Base-by-base conservation (phyloP, 352 stramenopile species). In the Phytophthora pluvialis region DNA sequence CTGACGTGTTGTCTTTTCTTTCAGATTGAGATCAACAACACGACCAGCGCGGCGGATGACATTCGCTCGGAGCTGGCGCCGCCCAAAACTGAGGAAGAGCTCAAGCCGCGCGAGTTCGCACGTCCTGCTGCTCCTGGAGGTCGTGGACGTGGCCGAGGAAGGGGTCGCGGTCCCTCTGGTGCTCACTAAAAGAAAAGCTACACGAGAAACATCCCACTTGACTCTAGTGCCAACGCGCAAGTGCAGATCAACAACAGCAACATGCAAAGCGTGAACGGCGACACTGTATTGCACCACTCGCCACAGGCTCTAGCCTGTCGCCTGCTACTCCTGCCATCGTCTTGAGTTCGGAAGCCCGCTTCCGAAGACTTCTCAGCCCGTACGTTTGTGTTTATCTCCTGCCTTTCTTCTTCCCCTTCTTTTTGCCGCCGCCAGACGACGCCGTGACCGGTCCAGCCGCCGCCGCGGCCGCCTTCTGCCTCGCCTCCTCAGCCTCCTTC, bases 361-460 rank as follows among this genome's bases (percentile, higher is more conserved):
- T 31, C 2, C 16, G 42, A 13, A 28, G 50, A 11, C 13, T 39
- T 9, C 38, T 47, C 28, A 32, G 10, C 38, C 21, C n/a, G 21
- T 42, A 11, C 12, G 15, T 15, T 35, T 52, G 31, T 38, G 31
- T 67, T 87, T 93, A 95, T 88, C 81, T 90, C 60, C 84, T 81
- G 40, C 85, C 83, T 78, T 95, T 95, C 74, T 95, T 94, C 77
- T 91, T 91, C 50, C 77, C 75, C 69, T 95, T 95, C 78, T 95
- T 95, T 77, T 94, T 93, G 66, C 67, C 86, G 47, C 69, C 83
- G 1, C 63, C 62, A 13, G 80, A 69, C 13, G 53, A 18, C n/a
- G 67, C 43, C 9, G 73, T 67, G 10, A 43, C 54, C 1, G 70
- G 48, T 11, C 67, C 62, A 12, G 67, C 76, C 2, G 73, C 76